Conservation (phyloP, 2,329 filamentous ascomycete species). For the Ophiostoma perfectum region DNA sequence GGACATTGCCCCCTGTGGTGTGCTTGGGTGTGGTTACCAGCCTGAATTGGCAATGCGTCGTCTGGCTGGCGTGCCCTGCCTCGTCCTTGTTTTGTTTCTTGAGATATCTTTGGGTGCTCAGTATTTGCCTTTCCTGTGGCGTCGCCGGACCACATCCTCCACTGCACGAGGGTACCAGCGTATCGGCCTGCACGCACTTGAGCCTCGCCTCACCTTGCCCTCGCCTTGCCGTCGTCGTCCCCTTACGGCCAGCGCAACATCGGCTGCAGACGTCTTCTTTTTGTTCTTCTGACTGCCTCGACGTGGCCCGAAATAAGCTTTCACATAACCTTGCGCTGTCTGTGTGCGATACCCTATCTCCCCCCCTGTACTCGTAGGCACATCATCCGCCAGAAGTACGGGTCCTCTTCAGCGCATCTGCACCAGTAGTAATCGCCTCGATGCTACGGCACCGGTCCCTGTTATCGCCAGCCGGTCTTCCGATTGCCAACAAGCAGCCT, state of each 20-base stretch:
- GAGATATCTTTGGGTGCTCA: too few species aligned
- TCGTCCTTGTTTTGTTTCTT: background rate
- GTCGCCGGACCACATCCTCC: background rate
- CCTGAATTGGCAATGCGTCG: conserved; percentile 2
- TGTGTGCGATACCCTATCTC: background rate
- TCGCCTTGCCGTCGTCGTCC: too few species aligned
- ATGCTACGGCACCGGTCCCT: background rate
- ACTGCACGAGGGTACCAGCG: too few species aligned
- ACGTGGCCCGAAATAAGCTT: conserved; percentile 8
- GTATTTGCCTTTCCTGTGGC: background rate
- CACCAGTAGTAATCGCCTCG: background rate
- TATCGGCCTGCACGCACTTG: too few species aligned
- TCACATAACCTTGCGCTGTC: conserved; percentile 3
- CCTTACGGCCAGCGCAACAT: too few species aligned
- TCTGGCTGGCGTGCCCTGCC: background rate
- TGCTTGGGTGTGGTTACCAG: background rate
- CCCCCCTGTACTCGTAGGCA: background rate
- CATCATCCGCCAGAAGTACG: background rate
- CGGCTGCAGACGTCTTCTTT: background rate
- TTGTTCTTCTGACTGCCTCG: background rate
- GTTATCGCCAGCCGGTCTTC: background rate
- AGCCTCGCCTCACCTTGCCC: background rate
- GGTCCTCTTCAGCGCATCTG: too few species aligned
- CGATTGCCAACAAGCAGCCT: background rate
- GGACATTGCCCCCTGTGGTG: background rate